Evolutionary conservation across 441 rosid genomes (phyloP).

Genomic region (Eruca vesicaria): DNA sequence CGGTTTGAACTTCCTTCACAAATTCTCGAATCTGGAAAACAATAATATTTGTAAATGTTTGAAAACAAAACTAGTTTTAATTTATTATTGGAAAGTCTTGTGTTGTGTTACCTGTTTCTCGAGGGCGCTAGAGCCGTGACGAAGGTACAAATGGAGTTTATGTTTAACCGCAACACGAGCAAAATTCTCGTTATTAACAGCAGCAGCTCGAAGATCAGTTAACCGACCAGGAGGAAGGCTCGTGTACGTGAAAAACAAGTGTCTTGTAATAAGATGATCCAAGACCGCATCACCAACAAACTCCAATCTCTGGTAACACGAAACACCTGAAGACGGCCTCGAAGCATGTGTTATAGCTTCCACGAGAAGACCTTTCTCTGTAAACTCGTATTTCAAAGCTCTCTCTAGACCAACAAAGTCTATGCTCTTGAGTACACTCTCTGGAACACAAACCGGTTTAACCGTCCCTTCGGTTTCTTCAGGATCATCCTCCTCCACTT

Average conservation of each 20-base stretch:
- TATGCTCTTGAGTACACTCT: constrained; percentile 75
- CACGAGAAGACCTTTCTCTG: constrained; percentile 62
- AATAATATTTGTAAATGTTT: too few relatives aligned
- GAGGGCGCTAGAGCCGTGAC: constrained; percentile 97
- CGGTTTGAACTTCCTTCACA: constrained; percentile 86
- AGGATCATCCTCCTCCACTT: constrained; percentile 82
- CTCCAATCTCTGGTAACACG: constrained; percentile 95
- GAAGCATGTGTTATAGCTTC: constrained; percentile 99
- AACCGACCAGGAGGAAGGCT: constrained; percentile 96
- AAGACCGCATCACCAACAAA: constrained; percentile 99
- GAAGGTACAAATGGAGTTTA: constrained; percentile 85
- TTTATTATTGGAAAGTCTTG: background rate
- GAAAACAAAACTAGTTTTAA: background rate
- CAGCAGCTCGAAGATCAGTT: constrained; percentile 99
- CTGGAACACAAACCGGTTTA: constrained; percentile 62
- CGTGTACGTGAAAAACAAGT: constrained; percentile 89
- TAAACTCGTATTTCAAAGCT: constrained; percentile 66
- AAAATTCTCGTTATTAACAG: constrained; percentile 98
- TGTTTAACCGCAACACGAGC: constrained; percentile 99
- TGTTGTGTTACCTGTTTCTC: constrained; percentile 75
- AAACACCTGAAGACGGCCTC: constrained; percentile 92
- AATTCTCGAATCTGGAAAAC: constrained; percentile 84
- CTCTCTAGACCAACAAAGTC: constrained; percentile 78
- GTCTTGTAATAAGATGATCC: constrained; percentile 94
- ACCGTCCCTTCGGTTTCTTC: constrained; percentile 46